Conservation (phyloP, 106 monocot species). For the Acorus calamus region DNA sequence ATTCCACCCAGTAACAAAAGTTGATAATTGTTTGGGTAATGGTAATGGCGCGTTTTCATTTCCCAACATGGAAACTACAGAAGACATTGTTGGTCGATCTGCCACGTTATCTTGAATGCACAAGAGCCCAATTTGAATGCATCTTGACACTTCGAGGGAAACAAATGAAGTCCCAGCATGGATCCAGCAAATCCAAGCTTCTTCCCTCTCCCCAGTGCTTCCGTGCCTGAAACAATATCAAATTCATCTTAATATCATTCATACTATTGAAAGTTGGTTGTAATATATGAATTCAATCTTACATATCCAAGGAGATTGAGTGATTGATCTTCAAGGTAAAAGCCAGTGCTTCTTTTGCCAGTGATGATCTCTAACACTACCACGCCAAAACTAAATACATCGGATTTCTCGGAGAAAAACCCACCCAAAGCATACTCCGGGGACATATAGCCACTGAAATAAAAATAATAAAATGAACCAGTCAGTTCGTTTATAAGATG, state of each 20-base stretch:
- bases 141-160: conserved; percentile 1
- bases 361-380: neutral
- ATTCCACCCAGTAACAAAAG: conserved; percentile 3
- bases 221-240: conserved; percentile 6
- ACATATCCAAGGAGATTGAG: neutral
- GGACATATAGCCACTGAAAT: neutral
- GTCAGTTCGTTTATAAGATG: too few species aligned
- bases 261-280: too few species aligned
- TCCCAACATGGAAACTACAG: conserved; percentile 10
- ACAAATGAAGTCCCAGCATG: neutral
- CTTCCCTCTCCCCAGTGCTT: conserved; percentile 12
- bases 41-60: neutral
- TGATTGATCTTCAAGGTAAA: neutral
- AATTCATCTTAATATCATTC: too few species aligned
- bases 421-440: conserved; percentile 1
- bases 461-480: neutral
- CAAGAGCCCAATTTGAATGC: conserved; percentile 11
- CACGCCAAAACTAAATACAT: conserved; percentile 2
- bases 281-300: neutral
- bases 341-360: conserved; percentile 2
- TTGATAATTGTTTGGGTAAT: conserved; percentile 3
- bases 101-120: conserved; percentile 7
- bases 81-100: conserved; percentile 10
- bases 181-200: conserved; percentile 5
- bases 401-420: neutral